A percentile compares a stretch with the other conserved stretches of the same genome.
phyloP scores from a whole-genome alignment of 2,329 filamentous ascomycete genomes.

The Ilyonectria destructans region DNA sequence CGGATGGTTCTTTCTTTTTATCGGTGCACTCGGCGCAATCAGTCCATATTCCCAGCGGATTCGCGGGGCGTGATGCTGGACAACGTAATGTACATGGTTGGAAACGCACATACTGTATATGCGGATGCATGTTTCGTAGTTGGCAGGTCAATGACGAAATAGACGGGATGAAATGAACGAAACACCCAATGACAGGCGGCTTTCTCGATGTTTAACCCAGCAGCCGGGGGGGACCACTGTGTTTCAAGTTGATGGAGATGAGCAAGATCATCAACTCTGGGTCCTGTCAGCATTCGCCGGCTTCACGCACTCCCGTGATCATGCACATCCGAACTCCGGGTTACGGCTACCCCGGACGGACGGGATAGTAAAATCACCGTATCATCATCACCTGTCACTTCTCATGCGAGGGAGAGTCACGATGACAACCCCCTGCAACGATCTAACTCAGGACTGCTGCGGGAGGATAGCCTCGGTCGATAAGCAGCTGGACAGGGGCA shows the following conservation, averaged over 20 bases:
- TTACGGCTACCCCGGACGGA: neutral
- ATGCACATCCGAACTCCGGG: neutral
- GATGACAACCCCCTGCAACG: neutral
- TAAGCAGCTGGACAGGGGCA: neutral
- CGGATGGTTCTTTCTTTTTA: conserved; percentile 1
- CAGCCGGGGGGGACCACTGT: neutral
- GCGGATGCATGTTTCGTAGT: neutral
- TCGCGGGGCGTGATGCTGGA: neutral
- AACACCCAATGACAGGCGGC: conserved; percentile 8
- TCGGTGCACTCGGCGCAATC: conserved; percentile 12
- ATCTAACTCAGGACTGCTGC: neutral
- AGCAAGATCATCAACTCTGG: neutral
- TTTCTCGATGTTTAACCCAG: neutral
- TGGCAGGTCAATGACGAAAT: conserved; percentile 29
- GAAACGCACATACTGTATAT: neutral
- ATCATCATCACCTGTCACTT: neutral
- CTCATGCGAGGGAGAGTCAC: neutral
- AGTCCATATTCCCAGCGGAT: neutral
- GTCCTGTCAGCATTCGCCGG: neutral
- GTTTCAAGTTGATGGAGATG: conserved; percentile 29
- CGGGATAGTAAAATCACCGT: neutral
- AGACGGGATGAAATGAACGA: neutral
- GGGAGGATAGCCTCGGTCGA: neutral
- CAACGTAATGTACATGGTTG: neutral
- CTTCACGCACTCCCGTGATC: neutral